These are phyloP conservation scores for Neurospora sp. DNA, from an alignment of 495 filamentous ascomycete genomes.

Conservation along the genomic window DNA sequence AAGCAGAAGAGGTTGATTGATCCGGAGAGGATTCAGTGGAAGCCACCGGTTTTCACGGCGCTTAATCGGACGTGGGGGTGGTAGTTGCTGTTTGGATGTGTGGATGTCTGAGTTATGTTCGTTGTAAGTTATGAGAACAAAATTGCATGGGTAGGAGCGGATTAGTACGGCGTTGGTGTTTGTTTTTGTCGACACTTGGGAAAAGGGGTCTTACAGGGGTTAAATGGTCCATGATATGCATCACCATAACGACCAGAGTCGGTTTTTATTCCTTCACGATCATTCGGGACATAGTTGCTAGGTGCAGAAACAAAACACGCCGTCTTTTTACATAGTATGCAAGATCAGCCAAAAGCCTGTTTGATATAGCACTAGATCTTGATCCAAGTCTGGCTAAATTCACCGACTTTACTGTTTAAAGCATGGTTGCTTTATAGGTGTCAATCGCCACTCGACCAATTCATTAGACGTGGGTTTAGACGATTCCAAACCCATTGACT, in stretches of 20 bases:
- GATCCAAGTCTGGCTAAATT: background rate
- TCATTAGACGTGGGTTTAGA: background rate
- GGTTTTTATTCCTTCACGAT: background rate
- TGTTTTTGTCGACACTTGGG: background rate
- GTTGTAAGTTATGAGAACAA: background rate
- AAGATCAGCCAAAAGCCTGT: background rate
- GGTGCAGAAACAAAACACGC: no score
- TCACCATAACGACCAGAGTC: background rate
- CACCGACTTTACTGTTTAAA: background rate
- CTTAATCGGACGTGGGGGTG: slow-evolving; percentile 90
- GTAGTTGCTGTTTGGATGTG: slow-evolving; percentile 34
- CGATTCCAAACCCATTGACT: background rate
- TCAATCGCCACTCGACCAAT: background rate
- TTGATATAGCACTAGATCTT: background rate
- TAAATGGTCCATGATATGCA: background rate
- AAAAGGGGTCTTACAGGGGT: background rate
- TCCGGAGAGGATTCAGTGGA: slow-evolving; percentile 75
- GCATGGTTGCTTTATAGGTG: background rate
- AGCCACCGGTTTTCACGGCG: slow-evolving; percentile 89
- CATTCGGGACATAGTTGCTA: background rate
- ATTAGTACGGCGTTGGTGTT: background rate
- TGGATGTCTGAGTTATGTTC: background rate
- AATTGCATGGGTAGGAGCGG: background rate
- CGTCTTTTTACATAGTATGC: no score
- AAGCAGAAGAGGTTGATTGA: slow-evolving; percentile 67